phyloP scores from a whole-genome alignment of 192 early-diverging fungal species.

The Pilaira anomala region DNA sequence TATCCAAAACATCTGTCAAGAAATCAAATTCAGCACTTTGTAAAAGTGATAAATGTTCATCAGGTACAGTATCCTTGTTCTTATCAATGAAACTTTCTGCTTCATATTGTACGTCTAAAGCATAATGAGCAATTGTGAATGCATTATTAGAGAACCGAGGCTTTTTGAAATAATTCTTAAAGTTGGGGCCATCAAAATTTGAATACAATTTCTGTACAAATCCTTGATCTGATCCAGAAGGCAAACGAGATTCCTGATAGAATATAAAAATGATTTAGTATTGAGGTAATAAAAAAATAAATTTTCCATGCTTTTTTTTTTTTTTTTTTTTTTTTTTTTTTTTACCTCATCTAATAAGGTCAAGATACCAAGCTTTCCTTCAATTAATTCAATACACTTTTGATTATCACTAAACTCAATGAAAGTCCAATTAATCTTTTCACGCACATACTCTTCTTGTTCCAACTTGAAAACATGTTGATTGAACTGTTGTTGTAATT shows the following conservation, averaged over 20 bases:
- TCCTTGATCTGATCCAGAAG: conserved; percentile 80
- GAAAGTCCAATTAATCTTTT: conserved; percentile 96
- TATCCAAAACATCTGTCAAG: conserved; percentile 75
- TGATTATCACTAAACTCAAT: conserved; percentile 99
- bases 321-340: no score
- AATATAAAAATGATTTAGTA: no score
- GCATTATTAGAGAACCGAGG: conserved; percentile 83
- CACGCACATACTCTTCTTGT: conserved; percentile 96
- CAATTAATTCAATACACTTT: conserved; percentile 98
- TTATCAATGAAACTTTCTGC: conserved; percentile 96
- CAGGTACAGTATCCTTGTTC: conserved; percentile 97
- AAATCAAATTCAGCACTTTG: conserved; percentile 76
- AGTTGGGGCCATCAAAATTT: conserved; percentile 65
- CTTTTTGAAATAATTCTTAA: conserved; percentile 82
- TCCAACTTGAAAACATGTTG: conserved; percentile 98
- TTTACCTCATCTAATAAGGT: conserved; percentile 94
- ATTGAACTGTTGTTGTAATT: conserved; percentile 98
- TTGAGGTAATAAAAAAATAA: background rate
- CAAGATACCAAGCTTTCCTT: conserved; percentile 91
- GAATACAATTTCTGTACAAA: conserved; percentile 90
- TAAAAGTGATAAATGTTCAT: conserved; percentile 81
- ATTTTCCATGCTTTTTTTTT: no score
- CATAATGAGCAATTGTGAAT: conserved; percentile 96
- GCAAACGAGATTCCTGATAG: conserved; percentile 59
- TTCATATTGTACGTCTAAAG: conserved; percentile 90